Base-by-base conservation (phyloP, 345 rosid species). In the Salix purpurea region DNA sequence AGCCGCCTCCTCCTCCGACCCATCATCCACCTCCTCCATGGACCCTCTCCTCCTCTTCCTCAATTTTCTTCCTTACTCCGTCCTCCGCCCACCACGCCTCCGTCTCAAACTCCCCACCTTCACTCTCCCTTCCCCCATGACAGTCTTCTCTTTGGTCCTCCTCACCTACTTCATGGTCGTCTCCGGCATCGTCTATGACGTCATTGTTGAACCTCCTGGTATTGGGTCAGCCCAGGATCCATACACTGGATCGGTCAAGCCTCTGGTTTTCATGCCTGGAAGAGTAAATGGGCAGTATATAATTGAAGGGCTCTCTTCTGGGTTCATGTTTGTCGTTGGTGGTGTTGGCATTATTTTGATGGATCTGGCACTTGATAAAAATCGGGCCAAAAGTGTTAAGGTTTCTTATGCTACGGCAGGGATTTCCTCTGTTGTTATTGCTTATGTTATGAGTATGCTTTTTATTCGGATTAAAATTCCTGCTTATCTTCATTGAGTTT, bases 381-480 rank as follows among this genome's bases (percentile, higher is more conserved):
- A 91, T 83, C 85, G 97, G n/a, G 91, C 94, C 24, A 92, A 85
- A 84, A 87, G 87, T 76, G 90, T 95, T 5, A 95, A 91, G 88
- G 78, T 85, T 23, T 93, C 98, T 2, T 93, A 89, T 54, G 97
- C 98, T 18, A 66, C 93, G 1, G 96, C 96, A 6, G 98, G 99
- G 40, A 78, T 93, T 75, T 78, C 93, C 0, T 93, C 96, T 7
- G 65, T 95, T 32, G 86, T 90, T 50, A 76, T 91, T 28, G 92
- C 93, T 68, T 91, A 95, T 86, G 88, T 92, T 14, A 95, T 91
- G 98, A 90, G 91, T 81, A 95, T 90, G 93, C 98, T 95, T 71
- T 95, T 95, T 71, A 90, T 96, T 80, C 98, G 99, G 62, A 96
- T 93, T 77, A 96, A 96, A 88, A 96, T 96, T 88, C 99, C 99